Percentiles rank a stretch among this genome's conserved stretches.
phyloP scores from a whole-genome alignment of 176 grass and related monocot species.

The Areca catechu region DNA sequence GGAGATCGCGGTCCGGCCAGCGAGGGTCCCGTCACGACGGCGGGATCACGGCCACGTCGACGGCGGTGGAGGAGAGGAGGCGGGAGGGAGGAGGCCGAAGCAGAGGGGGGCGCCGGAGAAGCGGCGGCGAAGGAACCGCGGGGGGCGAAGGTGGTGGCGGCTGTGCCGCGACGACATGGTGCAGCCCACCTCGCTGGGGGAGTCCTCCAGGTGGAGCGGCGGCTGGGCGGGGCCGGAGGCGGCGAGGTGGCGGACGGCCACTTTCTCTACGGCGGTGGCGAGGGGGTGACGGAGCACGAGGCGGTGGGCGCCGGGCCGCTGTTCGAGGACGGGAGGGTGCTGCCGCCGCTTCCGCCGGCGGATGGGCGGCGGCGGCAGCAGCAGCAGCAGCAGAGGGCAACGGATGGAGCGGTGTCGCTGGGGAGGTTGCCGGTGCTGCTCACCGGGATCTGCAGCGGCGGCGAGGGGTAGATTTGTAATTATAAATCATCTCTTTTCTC shows the following conservation, averaged over 20 bases:
- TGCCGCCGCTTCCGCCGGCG: conserved; percentile 20
- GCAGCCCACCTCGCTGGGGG: conserved; percentile 24
- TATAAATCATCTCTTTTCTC: no score
- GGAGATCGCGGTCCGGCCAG: conserved; percentile 6
- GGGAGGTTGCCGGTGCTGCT: conserved; percentile 26
- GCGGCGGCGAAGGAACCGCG: conserved; percentile 1
- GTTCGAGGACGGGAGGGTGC: conserved; percentile 28
- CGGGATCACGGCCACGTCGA: background rate
- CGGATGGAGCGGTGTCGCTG: background rate
- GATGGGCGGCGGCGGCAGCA: conserved; percentile 3
- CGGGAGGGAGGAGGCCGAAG: conserved; percentile 11
- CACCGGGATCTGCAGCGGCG: conserved; percentile 24
- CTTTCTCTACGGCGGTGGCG: no score
- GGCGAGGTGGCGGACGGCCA: conserved; percentile 1
- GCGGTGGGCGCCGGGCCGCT: conserved; percentile 14
- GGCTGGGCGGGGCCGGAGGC: background rate
- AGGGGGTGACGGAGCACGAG: conserved; percentile 9
- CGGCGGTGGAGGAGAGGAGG: conserved; percentile 7
- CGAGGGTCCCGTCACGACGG: background rate
- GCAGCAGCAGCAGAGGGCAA: conserved; percentile 12
- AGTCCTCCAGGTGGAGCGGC: conserved; percentile 38
- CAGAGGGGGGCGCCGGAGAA: background rate
- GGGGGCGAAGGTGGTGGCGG: conserved; percentile 21
- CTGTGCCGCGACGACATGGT: conserved; percentile 22
- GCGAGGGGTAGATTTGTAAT: background rate